A percentile compares a stretch with the other conserved stretches of the same genome.
Evolutionary conservation across 495 filamentous ascomycete species (phyloP).

Genomic region (Hypoxylon intermedium): DNA sequence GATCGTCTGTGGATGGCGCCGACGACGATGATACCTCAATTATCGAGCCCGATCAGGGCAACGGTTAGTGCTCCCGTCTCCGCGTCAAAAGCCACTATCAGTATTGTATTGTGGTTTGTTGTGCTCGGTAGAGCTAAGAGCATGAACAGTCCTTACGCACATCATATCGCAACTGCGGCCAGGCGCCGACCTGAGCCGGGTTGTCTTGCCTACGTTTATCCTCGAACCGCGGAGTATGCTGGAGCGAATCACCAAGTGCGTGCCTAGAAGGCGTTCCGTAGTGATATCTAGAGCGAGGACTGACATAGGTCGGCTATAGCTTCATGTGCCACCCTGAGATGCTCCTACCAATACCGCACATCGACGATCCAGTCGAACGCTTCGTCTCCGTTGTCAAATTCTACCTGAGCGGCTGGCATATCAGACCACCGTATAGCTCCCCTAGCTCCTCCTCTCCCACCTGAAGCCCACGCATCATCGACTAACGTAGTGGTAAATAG

Average conservation of each 20-base stretch:
- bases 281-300: constrained; percentile 12
- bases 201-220: constrained; percentile 96
- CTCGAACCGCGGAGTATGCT: constrained; percentile 97
- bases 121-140: background rate
- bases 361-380: constrained; percentile 88
- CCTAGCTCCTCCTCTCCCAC: constrained; percentile 1
- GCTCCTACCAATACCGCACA: constrained; percentile 81
- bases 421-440: constrained; percentile 85
- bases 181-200: constrained; percentile 91
- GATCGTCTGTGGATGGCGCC: constrained; percentile 54
- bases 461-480: background rate
- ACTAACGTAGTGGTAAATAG: constrained; percentile 59
- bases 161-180: constrained; percentile 97
- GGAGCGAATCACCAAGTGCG: constrained; percentile 95
- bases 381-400: constrained; percentile 97
- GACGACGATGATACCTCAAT: constrained; percentile 75
- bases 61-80: constrained; percentile 55
- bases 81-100: background rate
- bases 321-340: constrained; percentile 99
- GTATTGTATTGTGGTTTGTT: too few species aligned
- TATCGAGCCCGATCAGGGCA: constrained; percentile 79
- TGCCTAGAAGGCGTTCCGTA: constrained; percentile 34
- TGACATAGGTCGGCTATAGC: constrained; percentile 57
- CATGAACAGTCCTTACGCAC: constrained; percentile 76
- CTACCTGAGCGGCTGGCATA: constrained; percentile 98